These are phyloP conservation scores for Eustoma russellianum DNA, from an alignment of 257 asterid genomes.

Conservation along the genomic window DNA sequence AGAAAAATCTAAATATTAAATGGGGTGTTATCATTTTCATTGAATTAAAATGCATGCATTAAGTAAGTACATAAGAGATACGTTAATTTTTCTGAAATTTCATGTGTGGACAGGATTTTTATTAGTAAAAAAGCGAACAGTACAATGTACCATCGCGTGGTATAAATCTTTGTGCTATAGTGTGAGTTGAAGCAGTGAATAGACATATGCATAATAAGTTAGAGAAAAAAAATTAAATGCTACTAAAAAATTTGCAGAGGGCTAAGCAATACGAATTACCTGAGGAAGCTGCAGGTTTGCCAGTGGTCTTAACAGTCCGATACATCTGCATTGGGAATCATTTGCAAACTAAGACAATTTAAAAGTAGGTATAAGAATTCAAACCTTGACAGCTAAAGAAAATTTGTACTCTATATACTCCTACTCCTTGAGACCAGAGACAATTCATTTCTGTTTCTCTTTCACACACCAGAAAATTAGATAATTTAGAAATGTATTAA, in stretches of 20 bases:
- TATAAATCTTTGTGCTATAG: not conserved
- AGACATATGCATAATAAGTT: not conserved
- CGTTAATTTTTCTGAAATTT: not conserved
- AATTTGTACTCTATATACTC: too few species aligned
- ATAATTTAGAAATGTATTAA: too few species aligned
- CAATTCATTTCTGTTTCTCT: not conserved
- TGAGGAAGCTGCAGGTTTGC: conserved; percentile 91
- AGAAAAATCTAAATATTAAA: not conserved
- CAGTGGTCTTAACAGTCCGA: conserved; percentile 91
- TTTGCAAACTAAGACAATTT: conserved; percentile 16
- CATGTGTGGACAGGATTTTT: too few species aligned
- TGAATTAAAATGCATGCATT: not conserved
- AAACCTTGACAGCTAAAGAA: conserved; percentile 2
- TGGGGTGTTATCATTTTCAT: not conserved
- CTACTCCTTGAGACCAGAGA: too few species aligned
- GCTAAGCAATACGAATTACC: conserved; percentile 42
- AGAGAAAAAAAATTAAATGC: conserved; percentile 12
- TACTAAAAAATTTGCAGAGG: not conserved
- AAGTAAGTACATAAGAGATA: too few species aligned
- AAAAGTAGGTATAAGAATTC: conserved; percentile 2
- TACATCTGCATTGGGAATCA: conserved; percentile 70
- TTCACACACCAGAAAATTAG: conserved; percentile 1
- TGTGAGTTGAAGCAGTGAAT: not conserved
- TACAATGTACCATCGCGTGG: not conserved
- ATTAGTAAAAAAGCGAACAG: too few species aligned